These are phyloP conservation scores for Colletotrichum phormii DNA, from an alignment of 2,329 filamentous ascomycete genomes.

Conservation along the genomic window DNA sequence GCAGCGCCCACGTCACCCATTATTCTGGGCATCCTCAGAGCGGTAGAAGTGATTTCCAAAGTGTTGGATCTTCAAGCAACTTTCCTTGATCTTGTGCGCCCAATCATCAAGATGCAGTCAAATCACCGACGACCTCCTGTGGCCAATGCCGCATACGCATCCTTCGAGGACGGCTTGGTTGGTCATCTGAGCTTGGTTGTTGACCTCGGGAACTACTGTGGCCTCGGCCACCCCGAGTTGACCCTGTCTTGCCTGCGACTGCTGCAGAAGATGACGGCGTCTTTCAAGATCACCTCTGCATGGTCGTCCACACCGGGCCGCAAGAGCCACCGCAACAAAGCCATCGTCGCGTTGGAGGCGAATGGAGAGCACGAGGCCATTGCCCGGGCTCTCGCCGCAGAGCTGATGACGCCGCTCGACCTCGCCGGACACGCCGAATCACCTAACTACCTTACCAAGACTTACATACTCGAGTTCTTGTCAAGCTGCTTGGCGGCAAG, in stretches of 20 bases:
- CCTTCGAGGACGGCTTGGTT: conserved; percentile 91
- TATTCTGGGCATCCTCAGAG: conserved; percentile 80
- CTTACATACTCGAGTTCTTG: conserved; percentile 87
- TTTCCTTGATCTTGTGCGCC: conserved; percentile 88
- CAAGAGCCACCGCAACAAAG: conserved; percentile 76
- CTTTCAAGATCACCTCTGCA: conserved; percentile 80
- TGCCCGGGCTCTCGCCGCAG: conserved; percentile 75
- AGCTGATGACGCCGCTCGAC: conserved; percentile 78
- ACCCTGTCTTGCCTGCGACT: conserved; percentile 85
- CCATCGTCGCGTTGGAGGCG: conserved; percentile 87
- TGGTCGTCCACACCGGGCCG: conserved; percentile 57
- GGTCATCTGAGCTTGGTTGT: conserved; percentile 83
- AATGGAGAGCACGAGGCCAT: conserved; percentile 86
- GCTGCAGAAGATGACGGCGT: conserved; percentile 87
- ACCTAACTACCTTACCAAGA: conserved; percentile 83
- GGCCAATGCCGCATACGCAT: conserved; percentile 81
- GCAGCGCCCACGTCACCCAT: conserved; percentile 83
- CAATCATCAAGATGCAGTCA: conserved; percentile 76
- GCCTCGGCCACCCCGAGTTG: conserved; percentile 83
- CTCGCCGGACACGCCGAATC: conserved; percentile 76
- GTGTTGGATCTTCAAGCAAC: conserved; percentile 90
- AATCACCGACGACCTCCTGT: conserved; percentile 71
- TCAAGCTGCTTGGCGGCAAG: conserved; percentile 82
- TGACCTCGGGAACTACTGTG: conserved; percentile 87
- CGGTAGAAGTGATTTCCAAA: conserved; percentile 85